Base-by-base conservation (phyloP, 495 filamentous ascomycete genomes). In the Lasiosphaeriaceae sp. region DNA sequence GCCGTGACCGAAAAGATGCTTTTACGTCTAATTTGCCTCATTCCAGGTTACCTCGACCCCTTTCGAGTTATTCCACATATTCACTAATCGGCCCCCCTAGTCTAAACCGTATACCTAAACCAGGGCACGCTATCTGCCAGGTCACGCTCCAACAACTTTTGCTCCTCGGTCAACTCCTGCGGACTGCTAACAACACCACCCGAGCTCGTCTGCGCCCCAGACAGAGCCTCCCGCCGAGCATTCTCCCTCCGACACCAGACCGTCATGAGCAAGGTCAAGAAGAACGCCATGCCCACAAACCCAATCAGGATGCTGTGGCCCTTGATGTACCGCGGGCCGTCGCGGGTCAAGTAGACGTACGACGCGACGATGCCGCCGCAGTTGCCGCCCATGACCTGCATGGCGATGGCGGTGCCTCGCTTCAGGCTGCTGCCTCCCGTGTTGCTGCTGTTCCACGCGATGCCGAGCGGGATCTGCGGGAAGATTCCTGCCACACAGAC, bases 371-470 rank as follows among this genome's bases (percentile, higher is more conserved):
- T 83, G n/a, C 86, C 87, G 11, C 88, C 87, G 12, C 87, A 72
- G 65, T 90, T 90, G 4, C 87, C 88, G 59, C 90, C 87, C 35
- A 81, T 83, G 26, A 90, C 86, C 63, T 92, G 88, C 77, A 90
- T 82, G 3, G 88, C 88, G 53, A 89, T 90, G 24, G 86, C 87
- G 21, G 85, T 86, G 49, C 79, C 83, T 19, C 88, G 80, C 67
- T 90, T 92, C 3, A 87, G 21, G 5, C 14, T 86, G 59, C 87
- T 86, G 0, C 88, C 88, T 11, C 85, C 86, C 46, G 89, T 86
- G 61, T 92, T 92, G 70, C 86, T 86, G 5, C 87, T 85, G 44
- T 89, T 88, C 88, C 87, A 92, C 0, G 85, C 85, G 4, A 92
- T 72, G 24, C 87, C 83, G 54, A 89, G 83, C 0, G 86, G 87